Evolutionary conservation across 148 eudicot species (phyloP).

Genomic region (Talinum fruticosum): DNA sequence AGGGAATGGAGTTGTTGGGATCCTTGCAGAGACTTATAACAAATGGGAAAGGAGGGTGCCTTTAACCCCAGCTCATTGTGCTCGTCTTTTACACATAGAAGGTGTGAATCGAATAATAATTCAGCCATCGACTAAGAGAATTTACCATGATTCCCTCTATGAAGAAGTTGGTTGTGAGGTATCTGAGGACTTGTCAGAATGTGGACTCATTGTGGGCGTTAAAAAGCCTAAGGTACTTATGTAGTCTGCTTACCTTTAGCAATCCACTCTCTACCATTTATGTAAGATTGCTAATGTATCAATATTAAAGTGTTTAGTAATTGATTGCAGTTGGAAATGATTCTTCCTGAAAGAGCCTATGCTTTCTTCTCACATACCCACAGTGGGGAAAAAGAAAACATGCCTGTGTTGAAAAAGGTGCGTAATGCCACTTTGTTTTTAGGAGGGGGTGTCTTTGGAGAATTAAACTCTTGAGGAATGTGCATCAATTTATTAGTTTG

Average conservation of each 20-base stretch:
- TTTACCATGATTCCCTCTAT: constrained; percentile 84
- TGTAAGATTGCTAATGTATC: not conserved
- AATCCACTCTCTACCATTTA: not conserved
- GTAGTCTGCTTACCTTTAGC: constrained; percentile 27
- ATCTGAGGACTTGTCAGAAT: constrained; percentile 88
- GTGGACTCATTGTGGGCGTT: constrained; percentile 91
- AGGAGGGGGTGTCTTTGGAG: not conserved
- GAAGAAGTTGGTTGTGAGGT: constrained; percentile 98
- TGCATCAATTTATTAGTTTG: constrained; percentile 11
- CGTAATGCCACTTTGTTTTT: constrained; percentile 5
- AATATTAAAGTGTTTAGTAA: constrained; percentile 6
- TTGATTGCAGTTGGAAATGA: constrained; percentile 82
- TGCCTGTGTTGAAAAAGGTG: constrained; percentile 94
- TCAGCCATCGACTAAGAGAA: constrained; percentile 95
- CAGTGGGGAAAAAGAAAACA: constrained; percentile 93
- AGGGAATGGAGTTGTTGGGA: constrained; percentile 92
- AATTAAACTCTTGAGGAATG: constrained; percentile 10
- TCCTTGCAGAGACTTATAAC: constrained; percentile 81
- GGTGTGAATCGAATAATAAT: constrained; percentile 70
- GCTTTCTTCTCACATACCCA: constrained; percentile 99
- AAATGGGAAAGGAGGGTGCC: constrained; percentile 99
- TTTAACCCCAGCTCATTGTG: constrained; percentile 89
- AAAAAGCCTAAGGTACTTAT: constrained; percentile 99
- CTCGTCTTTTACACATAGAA: constrained; percentile 65
- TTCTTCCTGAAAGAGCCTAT: constrained; percentile 91